Base-by-base conservation (phyloP, 2,329 filamentous ascomycete species). In the Catunica adiposa region DNA sequence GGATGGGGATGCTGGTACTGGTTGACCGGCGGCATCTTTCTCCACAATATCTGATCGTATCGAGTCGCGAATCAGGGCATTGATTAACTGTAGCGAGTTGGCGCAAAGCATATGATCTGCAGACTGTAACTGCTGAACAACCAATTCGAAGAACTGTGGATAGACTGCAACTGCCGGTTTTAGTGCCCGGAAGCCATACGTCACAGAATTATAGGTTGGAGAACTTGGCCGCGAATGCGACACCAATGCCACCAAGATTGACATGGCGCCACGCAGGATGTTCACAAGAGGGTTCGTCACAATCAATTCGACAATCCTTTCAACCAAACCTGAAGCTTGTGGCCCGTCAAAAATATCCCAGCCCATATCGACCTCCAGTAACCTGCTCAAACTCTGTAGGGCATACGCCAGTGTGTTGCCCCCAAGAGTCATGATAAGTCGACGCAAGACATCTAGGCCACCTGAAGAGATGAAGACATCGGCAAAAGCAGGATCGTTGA, bases 381-480 rank as follows among this genome's bases (percentile, higher is more conserved):
- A 71, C 56, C 89, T 80, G 57, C 83, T 86, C 63, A 97, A 77
- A 63, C 87, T 92, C 62, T 94, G 90, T 59, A 98, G 74, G 59
- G 89, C 87, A 70, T 98, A 98, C 59, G 92, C 92, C 65, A 98
- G 75, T 1, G 92, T 97, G 69, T 98, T 98, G 58, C 92, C 92
- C 57, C 80, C 86, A 29, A 89, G 83, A 61, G 80, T 79, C 74
- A 97, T 81, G 60, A 92, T 88, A 55, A 97, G 75, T 56, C 86
- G 82, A 54, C 88, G 81, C 63, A 98, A 72, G 62, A 90, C 82
- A 61, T 82, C 76, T 61, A 97, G 75, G 3, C 92, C 92, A 57
- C 89, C 89, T 52, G 89, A 86, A 53, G 84, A 82, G 60, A 97
- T 94, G 71, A 98, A 98, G 63, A 94, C 82, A 68, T 97, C 92